phyloP scores from a whole-genome alignment of 1,284 basidiomycete genomes.

The Apiotrichum sp. region DNA sequence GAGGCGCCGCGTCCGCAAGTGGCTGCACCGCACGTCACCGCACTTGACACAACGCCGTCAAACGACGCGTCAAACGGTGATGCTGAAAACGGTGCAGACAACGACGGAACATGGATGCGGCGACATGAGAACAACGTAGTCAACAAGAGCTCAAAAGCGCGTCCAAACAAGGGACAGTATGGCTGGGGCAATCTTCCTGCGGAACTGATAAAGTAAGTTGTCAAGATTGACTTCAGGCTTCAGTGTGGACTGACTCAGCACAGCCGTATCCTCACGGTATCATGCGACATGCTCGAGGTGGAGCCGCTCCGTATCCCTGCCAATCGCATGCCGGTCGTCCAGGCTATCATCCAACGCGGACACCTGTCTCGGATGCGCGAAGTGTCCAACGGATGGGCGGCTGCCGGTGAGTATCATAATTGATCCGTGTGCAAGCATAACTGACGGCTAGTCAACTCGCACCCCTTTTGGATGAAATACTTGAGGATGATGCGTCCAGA shows the following conservation, averaged over 20 bases:
- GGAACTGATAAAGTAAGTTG: conserved; percentile 7
- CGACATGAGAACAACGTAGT: conserved; percentile 8
- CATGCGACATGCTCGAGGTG: background rate
- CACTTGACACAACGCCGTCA: too few species aligned
- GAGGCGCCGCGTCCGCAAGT: background rate
- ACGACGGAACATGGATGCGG: background rate
- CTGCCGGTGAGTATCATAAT: conserved; percentile 19
- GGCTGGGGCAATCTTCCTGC: conserved; percentile 16
- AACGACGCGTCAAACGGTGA: background rate
- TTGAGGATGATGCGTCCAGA: conserved; percentile 5
- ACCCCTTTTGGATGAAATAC: conserved; percentile 27
- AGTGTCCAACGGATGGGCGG: conserved; percentile 22
- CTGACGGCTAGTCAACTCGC: conserved; percentile 21
- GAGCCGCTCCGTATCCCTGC: too few species aligned
- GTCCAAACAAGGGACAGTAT: conserved; percentile 16
- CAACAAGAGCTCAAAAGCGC: conserved; percentile 17
- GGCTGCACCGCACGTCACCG: too few species aligned
- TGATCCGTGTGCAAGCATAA: background rate
- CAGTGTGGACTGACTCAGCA: too few species aligned
- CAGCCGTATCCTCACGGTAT: conserved; percentile 3
- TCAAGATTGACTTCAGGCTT: too few species aligned
- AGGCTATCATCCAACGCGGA: conserved; percentile 13
- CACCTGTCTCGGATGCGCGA: conserved; percentile 15
- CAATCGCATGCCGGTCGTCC: background rate
- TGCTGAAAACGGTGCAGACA: background rate